phyloP scores from a whole-genome alignment of 2,329 filamentous ascomycete species.

The Ophiostoma pallidulum region DNA sequence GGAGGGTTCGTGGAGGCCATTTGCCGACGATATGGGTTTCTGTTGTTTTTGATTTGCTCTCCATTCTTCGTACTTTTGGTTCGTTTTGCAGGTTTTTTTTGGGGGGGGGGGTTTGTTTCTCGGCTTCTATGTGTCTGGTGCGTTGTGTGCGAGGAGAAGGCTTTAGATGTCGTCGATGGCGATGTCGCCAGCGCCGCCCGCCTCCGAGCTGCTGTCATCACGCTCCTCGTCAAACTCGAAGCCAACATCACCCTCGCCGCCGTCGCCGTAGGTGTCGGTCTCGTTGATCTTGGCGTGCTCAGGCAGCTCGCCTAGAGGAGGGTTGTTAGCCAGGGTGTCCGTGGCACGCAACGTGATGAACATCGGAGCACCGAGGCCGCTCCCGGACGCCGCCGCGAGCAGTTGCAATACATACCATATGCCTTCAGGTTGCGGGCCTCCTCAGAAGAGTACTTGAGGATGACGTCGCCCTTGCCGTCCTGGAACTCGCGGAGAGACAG shows the following conservation, averaged over 20 bases:
- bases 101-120: too few relatives aligned
- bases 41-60: neutral
- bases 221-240: conserved; percentile 98
- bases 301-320: conserved; percentile 65
- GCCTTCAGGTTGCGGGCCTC: conserved; percentile 93
- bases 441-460: conserved; percentile 86
- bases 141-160: neutral
- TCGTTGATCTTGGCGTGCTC: conserved; percentile 99
- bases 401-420: conserved; percentile 51
- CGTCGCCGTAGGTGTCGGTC: conserved; percentile 87
- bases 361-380: too few relatives aligned
- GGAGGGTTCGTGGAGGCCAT: neutral
- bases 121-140: neutral
- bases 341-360: conserved; percentile 1
- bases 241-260: conserved; percentile 89
- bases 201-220: conserved; percentile 47
- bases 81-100: too few relatives aligned
- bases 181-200: conserved; percentile 49
- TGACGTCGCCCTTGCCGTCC: conserved; percentile 84
- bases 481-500: conserved; percentile 75
- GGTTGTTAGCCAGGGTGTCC: neutral
- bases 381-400: too few relatives aligned
- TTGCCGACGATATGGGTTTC: neutral
- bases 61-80: too few relatives aligned
- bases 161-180: conserved; percentile 91